Evolutionary conservation across 345 rosid species (phyloP).

Genomic region (Camelina hispida): DNA sequence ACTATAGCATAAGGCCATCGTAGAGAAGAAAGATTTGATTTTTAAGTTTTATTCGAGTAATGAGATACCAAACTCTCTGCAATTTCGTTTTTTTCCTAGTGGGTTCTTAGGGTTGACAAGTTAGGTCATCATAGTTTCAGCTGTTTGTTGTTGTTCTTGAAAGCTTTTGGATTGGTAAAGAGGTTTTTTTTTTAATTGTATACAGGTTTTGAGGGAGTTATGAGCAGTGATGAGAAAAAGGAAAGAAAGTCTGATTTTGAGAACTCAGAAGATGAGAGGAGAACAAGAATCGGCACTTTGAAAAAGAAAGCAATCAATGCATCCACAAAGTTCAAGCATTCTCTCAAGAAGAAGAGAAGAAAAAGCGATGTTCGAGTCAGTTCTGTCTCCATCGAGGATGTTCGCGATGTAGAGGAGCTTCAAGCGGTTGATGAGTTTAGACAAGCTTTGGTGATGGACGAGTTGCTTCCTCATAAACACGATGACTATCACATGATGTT

Average conservation of each 20-base stretch:
- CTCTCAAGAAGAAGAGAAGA: conserved; percentile 89
- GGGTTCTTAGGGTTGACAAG: not conserved
- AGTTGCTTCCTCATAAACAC: conserved; percentile 68
- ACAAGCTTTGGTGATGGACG: conserved; percentile 87
- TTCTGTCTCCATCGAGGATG: conserved; percentile 98
- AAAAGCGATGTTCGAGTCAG: conserved; percentile 88
- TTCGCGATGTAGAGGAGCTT: conserved; percentile 87
- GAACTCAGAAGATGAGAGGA: conserved; percentile 97
- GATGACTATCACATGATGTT: conserved; percentile 98
- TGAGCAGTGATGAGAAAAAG: conserved; percentile 88
- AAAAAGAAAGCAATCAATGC: conserved; percentile 96
- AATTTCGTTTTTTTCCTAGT: conserved; percentile 18
- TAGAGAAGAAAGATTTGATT: not conserved
- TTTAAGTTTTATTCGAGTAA: not conserved
- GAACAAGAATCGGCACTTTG: conserved; percentile 87
- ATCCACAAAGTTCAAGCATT: conserved; percentile 85
- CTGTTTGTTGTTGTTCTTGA: not conserved
- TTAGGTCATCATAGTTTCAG: conserved; percentile 7
- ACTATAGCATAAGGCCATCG: not conserved
- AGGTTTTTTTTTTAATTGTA: not conserved
- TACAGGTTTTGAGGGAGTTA: conserved; percentile 92
- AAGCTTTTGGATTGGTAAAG: conserved; percentile 9
- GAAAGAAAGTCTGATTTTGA: conserved; percentile 97
- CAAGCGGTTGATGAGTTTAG: conserved; percentile 89
- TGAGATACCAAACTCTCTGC: not conserved